Evolutionary conservation across 2,329 filamentous ascomycete species (phyloP), one percentile per base, ranked within the genome.

Genomic region (Exophiala sp.): DNA sequence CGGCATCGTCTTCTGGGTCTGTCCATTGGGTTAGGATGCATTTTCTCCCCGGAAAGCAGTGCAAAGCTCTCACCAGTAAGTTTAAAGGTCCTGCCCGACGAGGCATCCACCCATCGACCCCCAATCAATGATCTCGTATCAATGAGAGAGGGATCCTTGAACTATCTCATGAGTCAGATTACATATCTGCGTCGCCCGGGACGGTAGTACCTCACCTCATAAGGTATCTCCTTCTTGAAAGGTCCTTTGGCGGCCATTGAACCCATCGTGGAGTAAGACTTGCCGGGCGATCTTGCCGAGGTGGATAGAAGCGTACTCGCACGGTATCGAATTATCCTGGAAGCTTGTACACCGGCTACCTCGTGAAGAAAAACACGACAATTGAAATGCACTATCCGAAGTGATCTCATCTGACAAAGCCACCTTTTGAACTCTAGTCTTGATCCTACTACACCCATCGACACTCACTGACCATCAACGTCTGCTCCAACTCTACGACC

Each of bases 61-160:
- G 35, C 11, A 12, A 5, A 11, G 14, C 18, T 18, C 20, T 24
- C 36, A 50, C 47, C 47, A 9, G 18, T 14, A 36, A 50, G 24
- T 21, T n/a, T 36, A 16, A 50, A 50, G 2, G 47, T 50, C 38
- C 35, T 36, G 3, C 47, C 47, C 3, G 38, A 42, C n/a, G 39
- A n/a, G 20, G 47, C 39, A 14, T 20, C 39, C 1, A 43, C 39
- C 47, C 47, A 50, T 35, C 36, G n/a, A 9, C 47, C 47, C 3
- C 47, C 47, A 11, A 43, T 43, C 14, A 50, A 36, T n/a, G 47
- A 43, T 14, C 52, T 24, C 14, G 40, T 50, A 24, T 54, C 52
- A 16, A 54, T 18, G 5, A 54, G 29, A 5, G 52, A 46, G 11
- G 41, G 33, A 21, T 54, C 52, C 4, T 54, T 39, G 41, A 54